Percentiles rank a stretch among this genome's conserved stretches.
Conservation (phyloP, 164 flowering plant genomes). For the Warburgia ugandensis region DNA sequence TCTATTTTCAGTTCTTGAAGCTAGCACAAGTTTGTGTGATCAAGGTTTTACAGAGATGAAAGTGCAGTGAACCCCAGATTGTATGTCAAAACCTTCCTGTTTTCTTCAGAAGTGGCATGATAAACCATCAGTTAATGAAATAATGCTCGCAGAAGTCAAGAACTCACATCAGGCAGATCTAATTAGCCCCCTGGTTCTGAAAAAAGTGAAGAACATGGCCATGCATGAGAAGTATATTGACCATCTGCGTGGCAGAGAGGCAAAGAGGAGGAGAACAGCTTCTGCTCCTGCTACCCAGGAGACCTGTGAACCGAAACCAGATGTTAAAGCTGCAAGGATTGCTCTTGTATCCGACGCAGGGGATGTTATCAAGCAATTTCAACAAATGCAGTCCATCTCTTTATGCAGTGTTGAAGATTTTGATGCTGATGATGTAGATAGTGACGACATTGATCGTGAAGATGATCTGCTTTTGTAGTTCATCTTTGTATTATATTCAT, state of each 20-base stretch:
- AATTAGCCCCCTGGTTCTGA: constrained; percentile 70
- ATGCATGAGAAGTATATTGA: constrained; percentile 87
- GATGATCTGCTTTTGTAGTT: not conserved
- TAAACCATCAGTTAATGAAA: constrained; percentile 25
- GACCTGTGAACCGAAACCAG: constrained; percentile 11
- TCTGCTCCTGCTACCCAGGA: constrained; percentile 12
- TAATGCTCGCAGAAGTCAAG: constrained; percentile 35
- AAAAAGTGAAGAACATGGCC: constrained; percentile 64
- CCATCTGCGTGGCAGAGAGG: constrained; percentile 63
- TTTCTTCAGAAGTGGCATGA: constrained; percentile 22
- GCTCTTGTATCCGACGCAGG: constrained; percentile 11
- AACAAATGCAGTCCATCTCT: constrained; percentile 22
- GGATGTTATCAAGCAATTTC: constrained; percentile 5
- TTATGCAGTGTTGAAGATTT: constrained; percentile 21
- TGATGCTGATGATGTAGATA: constrained; percentile 21
- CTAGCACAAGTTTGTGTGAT: constrained; percentile 21
- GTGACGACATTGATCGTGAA: constrained; percentile 28
- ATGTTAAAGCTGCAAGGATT: constrained; percentile 11
- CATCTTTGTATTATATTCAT: not conserved
- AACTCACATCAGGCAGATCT: constrained; percentile 19
- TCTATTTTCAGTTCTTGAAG: constrained; percentile 62
- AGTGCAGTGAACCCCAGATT: constrained; percentile 36
- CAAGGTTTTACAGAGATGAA: constrained; percentile 12
- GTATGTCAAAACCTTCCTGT: constrained; percentile 11
- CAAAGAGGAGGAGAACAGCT: constrained; percentile 43